Conservation (phyloP, 1,284 basidiomycete species). For the Pascua guehoae region DNA sequence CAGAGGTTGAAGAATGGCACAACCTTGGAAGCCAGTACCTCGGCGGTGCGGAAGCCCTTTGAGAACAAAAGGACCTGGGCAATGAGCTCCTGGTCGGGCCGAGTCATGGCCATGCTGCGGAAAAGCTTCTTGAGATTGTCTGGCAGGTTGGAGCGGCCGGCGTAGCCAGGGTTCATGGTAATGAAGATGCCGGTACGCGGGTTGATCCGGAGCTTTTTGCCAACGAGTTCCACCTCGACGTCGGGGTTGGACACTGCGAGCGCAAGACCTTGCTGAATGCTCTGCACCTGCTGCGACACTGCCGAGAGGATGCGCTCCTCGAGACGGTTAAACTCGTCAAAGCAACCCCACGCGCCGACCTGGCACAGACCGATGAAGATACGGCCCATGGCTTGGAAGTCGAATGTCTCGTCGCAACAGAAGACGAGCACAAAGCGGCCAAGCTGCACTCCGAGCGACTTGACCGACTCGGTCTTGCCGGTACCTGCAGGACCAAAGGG, state of each 20-base stretch:
- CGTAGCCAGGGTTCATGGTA: conserved; percentile 97
- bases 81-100: conserved; percentile 95
- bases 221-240: conserved; percentile 91
- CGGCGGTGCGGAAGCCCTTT: conserved; percentile 97
- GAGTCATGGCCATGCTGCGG: conserved; percentile 94
- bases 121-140: conserved; percentile 74
- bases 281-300: conserved; percentile 98
- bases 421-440: conserved; percentile 98
- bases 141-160: conserved; percentile 89
- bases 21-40: conserved; percentile 91
- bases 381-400: conserved; percentile 99
- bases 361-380: conserved; percentile 98
- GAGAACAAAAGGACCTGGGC: conserved; percentile 99
- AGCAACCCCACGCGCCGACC: conserved; percentile 99
- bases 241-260: conserved; percentile 74
- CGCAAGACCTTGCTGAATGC: conserved; percentile 91
- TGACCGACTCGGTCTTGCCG: conserved; percentile 99
- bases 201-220: conserved; percentile 88
- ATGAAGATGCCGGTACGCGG: conserved; percentile 96
- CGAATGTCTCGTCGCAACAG: conserved; percentile 99
- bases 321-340: conserved; percentile 96
- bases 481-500: conserved; percentile 99
- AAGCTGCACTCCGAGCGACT: conserved; percentile 94
- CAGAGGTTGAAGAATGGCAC: conserved; percentile 99
- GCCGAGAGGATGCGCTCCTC: conserved; percentile 97